Percentiles rank a stretch among this genome's conserved stretches.
phyloP scores from a whole-genome alignment of 1,139 yeast genomes.

The Geotrichum macrosporum region DNA sequence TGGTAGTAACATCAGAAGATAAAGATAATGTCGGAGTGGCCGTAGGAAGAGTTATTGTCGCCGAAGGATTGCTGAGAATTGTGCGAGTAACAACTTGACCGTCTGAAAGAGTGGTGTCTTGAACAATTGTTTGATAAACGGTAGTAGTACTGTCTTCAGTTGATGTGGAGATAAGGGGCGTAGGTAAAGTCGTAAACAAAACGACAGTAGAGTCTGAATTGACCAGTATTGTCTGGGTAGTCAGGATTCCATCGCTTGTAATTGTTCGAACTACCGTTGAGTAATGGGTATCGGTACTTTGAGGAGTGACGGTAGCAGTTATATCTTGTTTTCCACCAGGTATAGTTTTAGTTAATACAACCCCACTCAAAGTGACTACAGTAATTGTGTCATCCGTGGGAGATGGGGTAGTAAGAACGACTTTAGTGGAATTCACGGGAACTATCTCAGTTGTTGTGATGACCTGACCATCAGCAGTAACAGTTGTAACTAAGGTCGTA shows the following conservation, averaged over 20 bases:
- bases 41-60: too few species aligned
- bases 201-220: slow-evolving; percentile 7
- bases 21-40: too few species aligned
- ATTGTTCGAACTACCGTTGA: slow-evolving; percentile 9
- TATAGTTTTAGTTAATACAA: slow-evolving; percentile 12
- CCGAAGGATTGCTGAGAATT: too few species aligned
- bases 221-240: slow-evolving; percentile 7
- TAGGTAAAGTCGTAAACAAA: slow-evolving; percentile 1
- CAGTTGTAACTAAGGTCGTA: neutral
- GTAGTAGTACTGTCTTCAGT: slow-evolving; percentile 14
- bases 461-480: too few species aligned
- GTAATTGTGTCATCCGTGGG: slow-evolving; percentile 17
- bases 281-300: neutral
- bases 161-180: slow-evolving; percentile 7
- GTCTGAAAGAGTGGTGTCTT: too few species aligned
- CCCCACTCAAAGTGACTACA: slow-evolving; percentile 13
- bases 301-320: neutral
- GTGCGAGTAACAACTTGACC: too few species aligned
- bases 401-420: neutral
- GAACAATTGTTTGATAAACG: slow-evolving; percentile 1
- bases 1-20: too few species aligned
- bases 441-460: slow-evolving; percentile 13
- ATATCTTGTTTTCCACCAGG: neutral
- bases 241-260: slow-evolving; percentile 3
- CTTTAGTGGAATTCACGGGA: neutral